These are phyloP conservation scores for Hyaloscypha variabilis DNA, from an alignment of 495 filamentous ascomycete genomes.

Conservation along the genomic window DNA sequence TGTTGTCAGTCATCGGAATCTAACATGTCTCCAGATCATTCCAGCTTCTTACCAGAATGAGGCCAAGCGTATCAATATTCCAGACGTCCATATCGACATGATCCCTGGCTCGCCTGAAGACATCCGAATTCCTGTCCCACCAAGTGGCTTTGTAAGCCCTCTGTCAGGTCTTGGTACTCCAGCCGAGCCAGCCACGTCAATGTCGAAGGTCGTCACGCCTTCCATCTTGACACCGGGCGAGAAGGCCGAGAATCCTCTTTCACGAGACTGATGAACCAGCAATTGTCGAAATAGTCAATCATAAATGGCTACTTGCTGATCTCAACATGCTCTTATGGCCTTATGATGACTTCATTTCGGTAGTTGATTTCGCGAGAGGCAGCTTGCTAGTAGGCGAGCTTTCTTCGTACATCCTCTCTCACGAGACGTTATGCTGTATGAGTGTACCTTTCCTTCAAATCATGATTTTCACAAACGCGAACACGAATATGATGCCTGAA, in stretches of 20 bases:
- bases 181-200: conserved; percentile 1
- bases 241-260: conserved; percentile 16
- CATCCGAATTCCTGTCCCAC: conserved; percentile 72
- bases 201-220: background rate
- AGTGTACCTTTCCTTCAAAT: background rate
- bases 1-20: background rate
- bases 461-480: background rate
- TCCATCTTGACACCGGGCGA: background rate
- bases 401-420: background rate
- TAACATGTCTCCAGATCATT: conserved; percentile 65
- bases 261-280: conserved; percentile 4
- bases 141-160: conserved; percentile 28
- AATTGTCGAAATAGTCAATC: background rate
- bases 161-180: conserved; percentile 29
- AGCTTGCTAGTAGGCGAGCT: no score
- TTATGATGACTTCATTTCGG: background rate
- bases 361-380: no score
- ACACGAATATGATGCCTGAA: background rate
- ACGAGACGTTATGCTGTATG: background rate
- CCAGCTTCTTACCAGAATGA: conserved; percentile 97
- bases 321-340: background rate
- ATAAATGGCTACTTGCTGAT: background rate
- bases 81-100: conserved; percentile 59
- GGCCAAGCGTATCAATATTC: conserved; percentile 82
- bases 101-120: conserved; percentile 75